phyloP scores from a whole-genome alignment of 1,139 yeast species.

The Pichia sp. region DNA sequence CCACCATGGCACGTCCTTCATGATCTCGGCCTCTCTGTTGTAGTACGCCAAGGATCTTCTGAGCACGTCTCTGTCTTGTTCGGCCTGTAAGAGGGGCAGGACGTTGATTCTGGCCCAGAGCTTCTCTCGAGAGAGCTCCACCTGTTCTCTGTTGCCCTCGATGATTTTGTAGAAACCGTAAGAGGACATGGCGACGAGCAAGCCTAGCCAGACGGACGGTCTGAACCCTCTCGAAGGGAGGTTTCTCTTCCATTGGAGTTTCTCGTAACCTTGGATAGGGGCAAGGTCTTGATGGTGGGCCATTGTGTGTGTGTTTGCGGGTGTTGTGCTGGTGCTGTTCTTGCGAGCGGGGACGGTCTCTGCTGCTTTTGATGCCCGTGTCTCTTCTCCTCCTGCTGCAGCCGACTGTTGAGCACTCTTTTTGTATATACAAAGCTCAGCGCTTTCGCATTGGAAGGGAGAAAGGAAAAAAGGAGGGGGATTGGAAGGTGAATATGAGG shows the following conservation, averaged over 20 bases:
- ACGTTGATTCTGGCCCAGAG: constrained; percentile 73
- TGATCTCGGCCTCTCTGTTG: constrained; percentile 63
- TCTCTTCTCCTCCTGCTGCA: too few relatives aligned
- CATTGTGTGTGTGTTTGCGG: constrained; percentile 16
- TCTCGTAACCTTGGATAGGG: constrained; percentile 82
- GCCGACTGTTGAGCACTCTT: too few relatives aligned
- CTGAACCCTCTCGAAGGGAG: constrained; percentile 82
- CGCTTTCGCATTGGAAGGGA: constrained; percentile 12
- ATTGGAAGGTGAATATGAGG: not conserved
- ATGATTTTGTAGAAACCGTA: constrained; percentile 69
- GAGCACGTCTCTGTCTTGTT: constrained; percentile 73
- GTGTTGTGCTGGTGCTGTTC: constrained; percentile 11
- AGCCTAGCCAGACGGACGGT: constrained; percentile 66
- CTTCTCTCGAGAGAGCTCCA: constrained; percentile 72
- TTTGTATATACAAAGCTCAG: too few relatives aligned
- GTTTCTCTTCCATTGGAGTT: constrained; percentile 86
- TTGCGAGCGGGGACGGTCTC: not conserved
- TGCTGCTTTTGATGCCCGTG: too few relatives aligned
- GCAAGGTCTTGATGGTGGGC: constrained; percentile 69
- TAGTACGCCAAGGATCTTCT: constrained; percentile 67
- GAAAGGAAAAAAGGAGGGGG: constrained; percentile 6
- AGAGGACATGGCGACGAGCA: constrained; percentile 57
- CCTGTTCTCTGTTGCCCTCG: constrained; percentile 69
- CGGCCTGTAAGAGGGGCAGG: constrained; percentile 75
- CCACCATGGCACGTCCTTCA: constrained; percentile 58